Base-by-base conservation (phyloP, 2,329 filamentous ascomycete species). In the Beauveria scarabaeidicola region DNA sequence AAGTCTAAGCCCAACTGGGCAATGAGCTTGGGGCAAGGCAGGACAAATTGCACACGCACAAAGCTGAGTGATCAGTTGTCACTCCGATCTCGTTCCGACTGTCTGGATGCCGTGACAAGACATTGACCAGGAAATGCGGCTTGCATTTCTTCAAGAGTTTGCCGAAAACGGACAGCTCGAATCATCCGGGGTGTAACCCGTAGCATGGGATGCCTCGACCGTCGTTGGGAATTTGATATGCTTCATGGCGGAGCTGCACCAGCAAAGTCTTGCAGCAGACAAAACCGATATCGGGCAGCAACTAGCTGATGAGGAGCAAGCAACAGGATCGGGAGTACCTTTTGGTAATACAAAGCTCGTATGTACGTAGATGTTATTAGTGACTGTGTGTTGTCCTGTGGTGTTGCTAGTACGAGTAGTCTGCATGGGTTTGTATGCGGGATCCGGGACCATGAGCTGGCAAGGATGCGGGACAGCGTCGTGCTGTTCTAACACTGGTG, bases 1-100 rank as follows among this genome's bases (percentile, higher is more conserved):
- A 62, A 60, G 51, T 52, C 62, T 63, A 63, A 54, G 17, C 61
- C 52, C 15, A 41, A 62, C 52, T 25, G 23, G 62, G 58, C 58
- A 50, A 17, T 27, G 23, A 25, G 43, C 41, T 41, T 15, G 5
- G 17, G 9, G 44, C 17, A 27, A 10, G 53, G 8, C 23, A 27
- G 52, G 38, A 43, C 17, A 43, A 41, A 17, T 11, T 38, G 15
- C 10, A 21, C 29, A 46, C 17, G 23, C 53, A 47, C 19, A 23
- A 55, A 40, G 15, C 21, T 38, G 29, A 23, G 44, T 43, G 36
- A 41, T 43, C 32, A 50, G 46, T 41, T 51, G 27, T 32, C 15
- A 27, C 55, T 46, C 46, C 55, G 55, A 58, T 58, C 55, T 47
- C 55, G 55, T 58, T 46, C 55, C 55, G 55, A 41, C 21, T 58